Conservation (phyloP, 192 early-diverging fungal species). For the Linnemannia hyalina region DNA sequence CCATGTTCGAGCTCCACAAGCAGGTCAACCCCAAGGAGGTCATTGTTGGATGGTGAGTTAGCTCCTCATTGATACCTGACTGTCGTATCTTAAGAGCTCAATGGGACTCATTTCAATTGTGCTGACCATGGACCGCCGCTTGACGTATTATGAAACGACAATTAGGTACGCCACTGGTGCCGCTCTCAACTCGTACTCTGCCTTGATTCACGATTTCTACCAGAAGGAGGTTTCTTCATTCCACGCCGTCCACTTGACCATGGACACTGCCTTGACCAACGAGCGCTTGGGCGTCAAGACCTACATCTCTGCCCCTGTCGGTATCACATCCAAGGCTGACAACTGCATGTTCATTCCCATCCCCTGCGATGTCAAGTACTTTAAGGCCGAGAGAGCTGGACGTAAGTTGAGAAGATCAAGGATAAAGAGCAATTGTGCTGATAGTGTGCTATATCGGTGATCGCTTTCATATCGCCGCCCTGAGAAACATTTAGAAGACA, state of each 20-base stretch:
- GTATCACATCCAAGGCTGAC: slow-evolving; percentile 77
- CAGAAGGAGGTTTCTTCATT: slow-evolving; percentile 81
- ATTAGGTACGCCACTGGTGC: slow-evolving; percentile 78
- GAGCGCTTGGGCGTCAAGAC: slow-evolving; percentile 82
- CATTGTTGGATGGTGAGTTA: slow-evolving; percentile 87
- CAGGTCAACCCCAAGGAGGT: slow-evolving; percentile 90
- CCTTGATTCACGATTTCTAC: slow-evolving; percentile 85
- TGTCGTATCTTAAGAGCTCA: not conserved
- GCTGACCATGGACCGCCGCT: not conserved
- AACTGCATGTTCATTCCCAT: slow-evolving; percentile 92
- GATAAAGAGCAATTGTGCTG: not conserved
- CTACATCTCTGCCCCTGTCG: slow-evolving; percentile 81
- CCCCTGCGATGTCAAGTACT: slow-evolving; percentile 91
- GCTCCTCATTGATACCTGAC: not conserved
- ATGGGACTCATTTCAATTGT: not conserved
- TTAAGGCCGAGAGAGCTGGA: slow-evolving; percentile 90
- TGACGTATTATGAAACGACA: not conserved
- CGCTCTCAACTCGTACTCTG: slow-evolving; percentile 75
- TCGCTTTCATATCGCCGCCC: not conserved
- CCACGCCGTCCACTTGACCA: slow-evolving; percentile 86
- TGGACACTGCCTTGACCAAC: slow-evolving; percentile 85
- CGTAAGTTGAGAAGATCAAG: slow-evolving; percentile 56
- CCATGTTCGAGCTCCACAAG: slow-evolving; percentile 91
- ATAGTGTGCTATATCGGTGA: not conserved
- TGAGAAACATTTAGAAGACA: not conserved